A percentile compares a stretch with the other conserved stretches of the same genome.
These are phyloP conservation scores for Zygnema cylindricum DNA, from an alignment of 139 green algal genomes.

Conservation along the genomic window DNA sequence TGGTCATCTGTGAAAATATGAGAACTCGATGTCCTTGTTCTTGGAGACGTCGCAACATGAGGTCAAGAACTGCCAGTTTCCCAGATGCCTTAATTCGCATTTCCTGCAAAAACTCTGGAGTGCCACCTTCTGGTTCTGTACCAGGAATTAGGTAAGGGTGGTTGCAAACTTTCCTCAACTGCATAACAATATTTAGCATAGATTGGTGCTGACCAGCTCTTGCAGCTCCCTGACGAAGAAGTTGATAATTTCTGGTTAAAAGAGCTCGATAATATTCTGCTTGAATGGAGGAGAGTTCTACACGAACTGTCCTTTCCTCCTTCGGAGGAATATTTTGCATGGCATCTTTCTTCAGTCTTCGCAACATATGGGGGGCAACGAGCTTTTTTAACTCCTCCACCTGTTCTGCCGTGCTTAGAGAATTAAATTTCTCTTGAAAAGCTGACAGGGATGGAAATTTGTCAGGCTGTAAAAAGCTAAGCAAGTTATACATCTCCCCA, in stretches of 20 bases:
- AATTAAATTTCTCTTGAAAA: conserved; percentile 70
- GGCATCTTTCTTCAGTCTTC: conserved; percentile 92
- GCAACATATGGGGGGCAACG: conserved; percentile 85
- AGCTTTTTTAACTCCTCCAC: conserved; percentile 76
- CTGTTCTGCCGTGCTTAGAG: conserved; percentile 60
- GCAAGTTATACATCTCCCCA: conserved; percentile 83
- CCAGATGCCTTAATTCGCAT: conserved; percentile 55
- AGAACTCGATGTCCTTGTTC: conserved; percentile 66
- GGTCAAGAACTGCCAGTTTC: conserved; percentile 67
- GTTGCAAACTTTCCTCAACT: conserved; percentile 97
- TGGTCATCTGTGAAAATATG: conserved; percentile 72
- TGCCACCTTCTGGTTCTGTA: conserved; percentile 34
- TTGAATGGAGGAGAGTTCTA: conserved; percentile 88
- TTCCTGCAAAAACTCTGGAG: conserved; percentile 32
- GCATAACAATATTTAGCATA: conserved; percentile 91
- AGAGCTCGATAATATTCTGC: conserved; percentile 91
- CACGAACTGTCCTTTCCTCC: conserved; percentile 85
- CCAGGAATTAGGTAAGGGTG: conserved; percentile 70
- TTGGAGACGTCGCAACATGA: conserved; percentile 62
- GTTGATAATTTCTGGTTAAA: conserved; percentile 89
- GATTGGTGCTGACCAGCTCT: conserved; percentile 67
- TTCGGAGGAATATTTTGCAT: conserved; percentile 87
- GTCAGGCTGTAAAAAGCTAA: conserved; percentile 86
- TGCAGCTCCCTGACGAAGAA: conserved; percentile 48
- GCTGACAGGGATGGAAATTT: conserved; percentile 73